phyloP scores from a whole-genome alignment of 2,329 filamentous ascomycete species.

The Hymenoscyphus albidus region DNA sequence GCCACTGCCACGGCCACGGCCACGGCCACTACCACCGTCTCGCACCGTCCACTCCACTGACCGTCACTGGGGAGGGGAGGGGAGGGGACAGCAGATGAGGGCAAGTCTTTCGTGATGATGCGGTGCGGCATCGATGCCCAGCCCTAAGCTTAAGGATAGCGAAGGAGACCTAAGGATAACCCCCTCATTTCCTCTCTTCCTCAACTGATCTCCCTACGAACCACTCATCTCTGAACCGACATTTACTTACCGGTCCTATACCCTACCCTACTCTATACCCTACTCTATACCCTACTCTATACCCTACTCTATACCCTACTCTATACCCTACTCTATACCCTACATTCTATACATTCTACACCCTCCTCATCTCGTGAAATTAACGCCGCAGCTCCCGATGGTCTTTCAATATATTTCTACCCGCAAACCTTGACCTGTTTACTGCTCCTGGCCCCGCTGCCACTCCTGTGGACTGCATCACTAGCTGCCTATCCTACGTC shows the following conservation, averaged over 20 bases:
- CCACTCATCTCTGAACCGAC: too few relatives aligned
- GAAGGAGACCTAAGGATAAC: background rate
- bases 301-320: too few relatives aligned
- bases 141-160: background rate
- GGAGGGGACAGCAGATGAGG: background rate
- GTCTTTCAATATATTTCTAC: conserved; percentile 1
- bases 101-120: background rate
- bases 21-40: too few relatives aligned
- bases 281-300: too few relatives aligned
- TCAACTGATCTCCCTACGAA: background rate
- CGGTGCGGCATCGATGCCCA: background rate
- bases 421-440: conserved; percentile 5
- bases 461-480: background rate
- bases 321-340: too few relatives aligned
- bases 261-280: too few relatives aligned
- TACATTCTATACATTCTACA: too few relatives aligned
- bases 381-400: background rate
- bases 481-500: background rate
- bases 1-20: background rate
- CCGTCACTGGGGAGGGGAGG: background rate
- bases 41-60: background rate
- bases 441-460: background rate
- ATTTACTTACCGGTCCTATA: background rate
- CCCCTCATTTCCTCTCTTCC: background rate
- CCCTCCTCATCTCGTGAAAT: background rate